Base-by-base conservation (phyloP, 2,329 filamentous ascomycete genomes). In the Zymoseptoria brevis region DNA sequence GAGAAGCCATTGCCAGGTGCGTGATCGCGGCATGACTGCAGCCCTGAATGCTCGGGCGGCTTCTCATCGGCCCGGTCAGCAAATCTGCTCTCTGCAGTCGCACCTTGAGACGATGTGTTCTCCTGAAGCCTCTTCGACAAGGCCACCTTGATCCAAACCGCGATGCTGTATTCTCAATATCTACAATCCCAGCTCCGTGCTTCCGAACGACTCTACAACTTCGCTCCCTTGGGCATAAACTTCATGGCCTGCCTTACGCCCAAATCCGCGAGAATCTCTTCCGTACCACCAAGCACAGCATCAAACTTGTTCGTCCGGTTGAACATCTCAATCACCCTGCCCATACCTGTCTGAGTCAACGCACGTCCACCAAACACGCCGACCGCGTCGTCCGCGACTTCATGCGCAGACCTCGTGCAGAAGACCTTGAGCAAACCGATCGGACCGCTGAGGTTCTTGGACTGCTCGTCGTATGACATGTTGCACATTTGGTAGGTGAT, bases 401-500 rank as follows among this genome's bases (percentile, higher is more conserved):
- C 89, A 72, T 93, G 88, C 1, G 89, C 88, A 49, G 85, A 84
- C 30, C 89, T 83, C 4, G 90, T 95, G 53, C 81, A 78, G 74
- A 85, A 88, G 74, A 87, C 88, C 77, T 96, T 96, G 60, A 95
- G 81, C 21, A 95, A 80, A 8, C 86, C 90, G 64, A 95, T 91
- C 26, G 90, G 89, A 0, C 90, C 90, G 56, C 87, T 88, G 1
- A 95, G 82, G 67, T 87, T 81, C 69, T 84, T 84, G 22, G 87
- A 80, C 73, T 95, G 90, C 71, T 93, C 77, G 57, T 82, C 80
- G 75, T 95, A 94, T 35, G 83, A 82, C 88, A 95, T 90, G 73
- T 90, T 80, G 77, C 83, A 87, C 90, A 95, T 95, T 72, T 95
- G 90, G 77, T 90, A 90, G 19, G 89, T 90, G 70, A 94, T 86